Conservation (phyloP, 148 eudicot genomes). For the Selenicereus undatus region DNA sequence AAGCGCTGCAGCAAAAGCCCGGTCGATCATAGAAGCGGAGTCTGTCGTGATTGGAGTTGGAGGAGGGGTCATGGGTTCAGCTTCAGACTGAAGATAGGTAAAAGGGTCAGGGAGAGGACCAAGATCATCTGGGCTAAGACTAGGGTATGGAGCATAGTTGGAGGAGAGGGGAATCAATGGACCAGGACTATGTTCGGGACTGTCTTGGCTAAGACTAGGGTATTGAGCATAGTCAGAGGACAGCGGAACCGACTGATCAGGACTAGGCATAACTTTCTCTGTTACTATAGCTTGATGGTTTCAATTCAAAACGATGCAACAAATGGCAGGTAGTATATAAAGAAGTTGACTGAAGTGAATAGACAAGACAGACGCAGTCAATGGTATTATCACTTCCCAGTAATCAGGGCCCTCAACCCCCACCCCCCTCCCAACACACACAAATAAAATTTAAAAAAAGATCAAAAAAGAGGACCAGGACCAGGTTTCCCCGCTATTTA, state of each 20-base stretch:
- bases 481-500: too few species aligned
- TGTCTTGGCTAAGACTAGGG: slow-evolving; percentile 13
- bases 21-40: slow-evolving; percentile 1
- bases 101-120: neutral
- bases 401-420: neutral
- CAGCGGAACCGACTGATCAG: neutral
- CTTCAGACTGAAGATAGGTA: neutral
- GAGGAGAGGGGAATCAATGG: neutral
- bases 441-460: too few species aligned
- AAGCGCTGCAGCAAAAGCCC: slow-evolving; percentile 4
- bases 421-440: too few species aligned
- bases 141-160: slow-evolving; percentile 11
- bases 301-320: neutral
- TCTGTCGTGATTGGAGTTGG: slow-evolving; percentile 9
- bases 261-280: slow-evolving; percentile 1
- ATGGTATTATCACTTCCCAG: neutral
- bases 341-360: neutral
- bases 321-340: neutral
- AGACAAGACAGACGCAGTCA: slow-evolving; percentile 1
- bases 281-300: neutral
- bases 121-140: slow-evolving; percentile 13
- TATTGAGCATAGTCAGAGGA: slow-evolving; percentile 5
- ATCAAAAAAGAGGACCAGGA: too few species aligned
- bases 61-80: slow-evolving; percentile 21
- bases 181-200: neutral